phyloP scores from a whole-genome alignment of 2,329 filamentous ascomycete species.

The Fusarium sp. region DNA sequence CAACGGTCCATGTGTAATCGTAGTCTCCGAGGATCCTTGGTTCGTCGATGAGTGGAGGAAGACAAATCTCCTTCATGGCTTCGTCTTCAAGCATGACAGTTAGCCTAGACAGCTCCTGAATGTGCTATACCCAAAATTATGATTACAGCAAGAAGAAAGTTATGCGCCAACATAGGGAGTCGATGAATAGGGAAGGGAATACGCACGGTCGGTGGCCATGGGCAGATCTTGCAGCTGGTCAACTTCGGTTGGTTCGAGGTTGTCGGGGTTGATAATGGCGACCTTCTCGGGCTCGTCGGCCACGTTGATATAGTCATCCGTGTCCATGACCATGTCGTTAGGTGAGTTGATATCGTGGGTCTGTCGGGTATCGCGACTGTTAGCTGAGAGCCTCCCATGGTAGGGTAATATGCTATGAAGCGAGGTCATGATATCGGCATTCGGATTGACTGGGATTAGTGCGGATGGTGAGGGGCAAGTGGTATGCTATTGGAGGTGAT shows the following conservation, averaged over 20 bases:
- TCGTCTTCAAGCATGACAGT: slow-evolving; percentile 68
- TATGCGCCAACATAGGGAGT: slow-evolving; percentile 9
- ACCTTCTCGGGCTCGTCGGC: slow-evolving; percentile 63
- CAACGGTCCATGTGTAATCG: slow-evolving; percentile 87
- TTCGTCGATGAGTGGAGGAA: slow-evolving; percentile 79
- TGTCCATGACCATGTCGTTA: slow-evolving; percentile 69
- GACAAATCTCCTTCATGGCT: slow-evolving; percentile 84
- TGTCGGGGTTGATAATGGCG: slow-evolving; percentile 67
- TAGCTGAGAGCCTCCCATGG: slow-evolving; percentile 42
- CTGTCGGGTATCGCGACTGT: slow-evolving; percentile 51
- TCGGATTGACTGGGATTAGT: slow-evolving; percentile 33
- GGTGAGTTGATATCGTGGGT: slow-evolving; percentile 68
- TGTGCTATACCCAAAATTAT: neutral
- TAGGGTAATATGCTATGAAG: slow-evolving; percentile 34
- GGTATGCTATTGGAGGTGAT: slow-evolving; percentile 32
- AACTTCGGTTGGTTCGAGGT: slow-evolving; percentile 59
- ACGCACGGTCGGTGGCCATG: slow-evolving; percentile 67
- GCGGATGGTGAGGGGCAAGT: slow-evolving; percentile 33
- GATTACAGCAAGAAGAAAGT: slow-evolving; percentile 1
- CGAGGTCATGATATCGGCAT: slow-evolving; percentile 45
- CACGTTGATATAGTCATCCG: slow-evolving; percentile 66
- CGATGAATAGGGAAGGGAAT: slow-evolving; percentile 15
- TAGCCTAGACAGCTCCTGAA: slow-evolving; percentile 30
- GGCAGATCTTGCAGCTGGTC: slow-evolving; percentile 63
- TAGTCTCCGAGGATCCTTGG: slow-evolving; percentile 83